Conservation (phyloP, 2,329 filamentous ascomycete species). For the Colletotrichum higginsianum region DNA sequence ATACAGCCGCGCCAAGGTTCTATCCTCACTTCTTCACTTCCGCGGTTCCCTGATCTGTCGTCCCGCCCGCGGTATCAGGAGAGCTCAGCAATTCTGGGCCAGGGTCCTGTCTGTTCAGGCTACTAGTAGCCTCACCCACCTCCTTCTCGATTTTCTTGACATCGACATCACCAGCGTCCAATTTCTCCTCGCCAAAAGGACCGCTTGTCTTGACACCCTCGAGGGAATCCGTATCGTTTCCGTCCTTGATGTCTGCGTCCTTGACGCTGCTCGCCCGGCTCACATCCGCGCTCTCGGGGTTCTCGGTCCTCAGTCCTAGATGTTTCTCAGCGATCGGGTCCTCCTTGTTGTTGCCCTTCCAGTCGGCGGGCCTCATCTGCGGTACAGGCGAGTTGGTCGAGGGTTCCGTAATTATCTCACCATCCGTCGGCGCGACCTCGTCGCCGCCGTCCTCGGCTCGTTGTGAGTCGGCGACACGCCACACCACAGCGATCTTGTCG, state of each 20-base stretch:
- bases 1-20: background rate
- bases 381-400: conserved; percentile 76
- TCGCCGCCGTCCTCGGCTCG: conserved; percentile 44
- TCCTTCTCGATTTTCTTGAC: conserved; percentile 11
- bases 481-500: conserved; percentile 88
- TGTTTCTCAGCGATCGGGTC: conserved; percentile 70
- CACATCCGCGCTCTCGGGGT: conserved; percentile 75
- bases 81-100: conserved; percentile 28
- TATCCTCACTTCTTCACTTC: conserved; percentile 23
- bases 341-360: conserved; percentile 73
- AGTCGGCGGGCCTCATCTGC: conserved; percentile 80
- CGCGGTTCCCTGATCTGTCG: conserved; percentile 23
- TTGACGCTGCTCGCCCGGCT: conserved; percentile 81
- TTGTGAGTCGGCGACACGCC: conserved; percentile 66
- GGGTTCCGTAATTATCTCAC: conserved; percentile 70
- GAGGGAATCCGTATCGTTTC: conserved; percentile 46
- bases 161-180: conserved; percentile 43
- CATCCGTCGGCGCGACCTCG: conserved; percentile 44
- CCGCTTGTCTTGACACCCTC: conserved; percentile 55
- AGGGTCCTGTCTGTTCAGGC: conserved; percentile 7
- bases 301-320: conserved; percentile 77
- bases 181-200: conserved; percentile 52
- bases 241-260: conserved; percentile 50
- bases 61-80: conserved; percentile 37
- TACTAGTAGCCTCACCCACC: background rate